phyloP scores from a whole-genome alignment of 345 rosid genomes.

The Corchorus olitorius region DNA sequence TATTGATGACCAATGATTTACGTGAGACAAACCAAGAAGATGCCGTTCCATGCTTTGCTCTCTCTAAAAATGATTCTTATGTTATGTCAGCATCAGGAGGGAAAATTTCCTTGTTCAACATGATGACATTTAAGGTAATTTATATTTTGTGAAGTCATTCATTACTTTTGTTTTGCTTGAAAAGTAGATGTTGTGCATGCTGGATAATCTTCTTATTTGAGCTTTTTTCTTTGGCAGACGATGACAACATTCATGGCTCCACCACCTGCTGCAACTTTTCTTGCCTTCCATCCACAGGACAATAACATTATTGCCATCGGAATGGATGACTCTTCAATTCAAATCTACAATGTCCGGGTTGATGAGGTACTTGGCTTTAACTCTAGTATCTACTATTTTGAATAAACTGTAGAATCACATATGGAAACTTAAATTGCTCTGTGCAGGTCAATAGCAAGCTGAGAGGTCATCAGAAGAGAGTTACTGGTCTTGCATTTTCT shows the following conservation, averaged over 20 bases:
- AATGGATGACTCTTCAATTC: constrained; percentile 86
- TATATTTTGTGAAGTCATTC: neutral
- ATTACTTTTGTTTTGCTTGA: neutral
- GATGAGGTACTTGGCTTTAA: constrained; percentile 58
- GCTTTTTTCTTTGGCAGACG: constrained; percentile 23
- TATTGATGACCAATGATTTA: constrained; percentile 62
- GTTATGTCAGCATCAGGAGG: constrained; percentile 94
- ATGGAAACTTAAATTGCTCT: neutral
- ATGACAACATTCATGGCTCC: constrained; percentile 85
- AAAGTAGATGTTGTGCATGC: neutral
- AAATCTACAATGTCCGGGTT: constrained; percentile 80
- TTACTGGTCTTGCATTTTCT: constrained; percentile 87
- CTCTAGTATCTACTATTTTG: neutral
- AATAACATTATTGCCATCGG: constrained; percentile 84
- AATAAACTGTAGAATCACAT: neutral
- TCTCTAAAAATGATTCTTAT: constrained; percentile 89
- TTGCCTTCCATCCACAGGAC: constrained; percentile 89
- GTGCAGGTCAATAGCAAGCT: constrained; percentile 72
- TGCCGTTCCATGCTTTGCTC: constrained; percentile 79
- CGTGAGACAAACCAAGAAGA: constrained; percentile 53
- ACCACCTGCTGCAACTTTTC: constrained; percentile 81
- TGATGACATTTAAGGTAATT: constrained; percentile 86
- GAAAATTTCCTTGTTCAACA: constrained; percentile 78
- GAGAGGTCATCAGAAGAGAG: constrained; percentile 79
- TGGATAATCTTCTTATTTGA: constrained; percentile 4